Percentiles rank a stretch among this genome's conserved stretches.
phyloP scores from a whole-genome alignment of 495 filamentous ascomycete genomes.

The Gamarada debralockiae region DNA sequence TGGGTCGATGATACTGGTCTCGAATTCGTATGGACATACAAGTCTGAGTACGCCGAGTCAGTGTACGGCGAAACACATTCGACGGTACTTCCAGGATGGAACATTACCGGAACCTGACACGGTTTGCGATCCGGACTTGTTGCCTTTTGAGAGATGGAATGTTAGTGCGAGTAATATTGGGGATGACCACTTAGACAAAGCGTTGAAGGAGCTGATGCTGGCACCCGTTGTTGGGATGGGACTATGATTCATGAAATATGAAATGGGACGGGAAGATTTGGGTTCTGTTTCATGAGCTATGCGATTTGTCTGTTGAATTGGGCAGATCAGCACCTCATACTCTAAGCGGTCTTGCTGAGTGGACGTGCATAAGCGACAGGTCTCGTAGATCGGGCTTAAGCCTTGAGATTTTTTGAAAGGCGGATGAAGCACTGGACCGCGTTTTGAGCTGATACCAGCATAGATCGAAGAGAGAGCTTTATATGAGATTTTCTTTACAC shows the following conservation, averaged over 20 bases:
- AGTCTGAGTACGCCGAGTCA: conserved; percentile 13
- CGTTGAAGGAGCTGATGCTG: conserved; percentile 1
- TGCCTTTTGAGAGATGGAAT: conserved; percentile 10
- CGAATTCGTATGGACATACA: conserved; percentile 44
- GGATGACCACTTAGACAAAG: conserved; percentile 3
- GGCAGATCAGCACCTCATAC: no score
- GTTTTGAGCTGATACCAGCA: no score
- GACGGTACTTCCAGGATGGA: conserved; percentile 23
- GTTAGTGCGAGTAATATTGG: background rate
- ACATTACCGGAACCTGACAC: conserved; percentile 13
- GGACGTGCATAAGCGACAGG: no score
- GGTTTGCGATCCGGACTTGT: conserved; percentile 15
- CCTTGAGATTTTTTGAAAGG: no score
- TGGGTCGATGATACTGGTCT: conserved; percentile 49
- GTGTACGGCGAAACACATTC: conserved; percentile 17
- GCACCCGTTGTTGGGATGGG: background rate
- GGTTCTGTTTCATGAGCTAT: background rate
- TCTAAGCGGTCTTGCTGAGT: no score
- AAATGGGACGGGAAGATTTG: no score
- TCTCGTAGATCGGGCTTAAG: no score
- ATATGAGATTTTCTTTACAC: no score
- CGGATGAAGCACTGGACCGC: no score
- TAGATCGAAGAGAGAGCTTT: no score
- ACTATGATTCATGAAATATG: background rate
- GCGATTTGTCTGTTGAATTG: no score